Evolutionary conservation across 2,329 filamentous ascomycete species (phyloP).

Genomic region (Whalleya microplaca): DNA sequence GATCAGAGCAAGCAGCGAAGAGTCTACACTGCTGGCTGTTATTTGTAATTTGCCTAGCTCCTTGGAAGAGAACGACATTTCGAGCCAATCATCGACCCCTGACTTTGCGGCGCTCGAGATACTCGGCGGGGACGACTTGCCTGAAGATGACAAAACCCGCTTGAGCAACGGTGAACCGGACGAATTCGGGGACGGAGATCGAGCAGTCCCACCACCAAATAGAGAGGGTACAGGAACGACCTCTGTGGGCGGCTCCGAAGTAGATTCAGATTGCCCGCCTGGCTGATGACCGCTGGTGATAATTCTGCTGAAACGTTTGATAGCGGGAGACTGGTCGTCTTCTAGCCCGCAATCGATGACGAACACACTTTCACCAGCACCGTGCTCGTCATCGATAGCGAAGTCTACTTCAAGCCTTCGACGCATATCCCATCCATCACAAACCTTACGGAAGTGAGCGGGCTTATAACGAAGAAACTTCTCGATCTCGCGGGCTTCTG

Average conservation of each 20-base stretch:
- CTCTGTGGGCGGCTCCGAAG: constrained; percentile 9
- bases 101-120: constrained; percentile 29
- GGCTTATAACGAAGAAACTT: constrained; percentile 74
- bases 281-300: constrained; percentile 20
- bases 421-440: constrained; percentile 90
- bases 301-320: constrained; percentile 50
- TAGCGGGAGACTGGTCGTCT: constrained; percentile 51
- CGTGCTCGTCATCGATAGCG: constrained; percentile 74
- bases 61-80: constrained; percentile 64
- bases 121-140: constrained; percentile 26
- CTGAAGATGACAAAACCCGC: constrained; percentile 28
- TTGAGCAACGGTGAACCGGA: constrained; percentile 27
- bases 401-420: constrained; percentile 87
- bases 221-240: constrained; percentile 31
- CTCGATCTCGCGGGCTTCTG: constrained; percentile 83
- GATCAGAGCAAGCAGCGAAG: constrained; percentile 71
- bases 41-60: constrained; percentile 64
- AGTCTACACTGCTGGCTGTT: constrained; percentile 72
- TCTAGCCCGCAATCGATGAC: constrained; percentile 75
- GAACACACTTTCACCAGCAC: constrained; percentile 76
- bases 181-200: constrained; percentile 24
- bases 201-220: constrained; percentile 33
- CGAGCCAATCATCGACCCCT: constrained; percentile 66
- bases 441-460: constrained; percentile 76
- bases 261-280: constrained; percentile 2